A percentile compares a stretch with the other conserved stretches of the same genome.
phyloP scores from a whole-genome alignment of 2,329 filamentous ascomycete genomes.

The Zymoseptoria tritici region DNA sequence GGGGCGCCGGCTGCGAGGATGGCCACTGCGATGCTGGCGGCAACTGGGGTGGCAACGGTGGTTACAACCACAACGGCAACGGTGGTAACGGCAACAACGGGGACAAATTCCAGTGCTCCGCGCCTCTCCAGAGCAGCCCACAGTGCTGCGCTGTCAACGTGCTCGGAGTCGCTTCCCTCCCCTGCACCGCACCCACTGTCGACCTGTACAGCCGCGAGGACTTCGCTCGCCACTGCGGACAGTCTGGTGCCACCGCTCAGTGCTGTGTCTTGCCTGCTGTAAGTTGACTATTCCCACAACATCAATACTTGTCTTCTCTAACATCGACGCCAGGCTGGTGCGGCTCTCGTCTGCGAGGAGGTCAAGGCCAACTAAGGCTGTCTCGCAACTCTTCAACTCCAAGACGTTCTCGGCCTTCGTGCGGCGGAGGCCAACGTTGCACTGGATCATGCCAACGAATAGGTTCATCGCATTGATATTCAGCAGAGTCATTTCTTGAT shows the following conservation, averaged over 20 bases:
- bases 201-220: no score
- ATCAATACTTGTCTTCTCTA: no score
- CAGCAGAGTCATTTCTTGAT: neutral
- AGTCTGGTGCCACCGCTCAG: no score
- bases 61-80: neutral
- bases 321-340: no score
- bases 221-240: no score
- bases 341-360: no score
- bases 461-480: neutral
- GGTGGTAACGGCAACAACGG: neutral
- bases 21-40: neutral
- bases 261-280: neutral
- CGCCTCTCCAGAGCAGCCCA: neutral
- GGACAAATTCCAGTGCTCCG: neutral
- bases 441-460: neutral
- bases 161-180: neutral
- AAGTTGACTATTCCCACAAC: neutral
- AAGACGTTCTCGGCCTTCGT: neutral
- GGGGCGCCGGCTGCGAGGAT: neutral
- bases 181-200: no score
- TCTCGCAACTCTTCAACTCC: neutral
- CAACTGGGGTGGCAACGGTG: neutral
- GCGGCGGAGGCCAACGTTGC: neutral
- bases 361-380: neutral
- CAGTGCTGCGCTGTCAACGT: constrained; percentile 3